Evolutionary conservation across 2,329 filamentous ascomycete genomes (phyloP).

Genomic region (Fusarium sacchari): DNA sequence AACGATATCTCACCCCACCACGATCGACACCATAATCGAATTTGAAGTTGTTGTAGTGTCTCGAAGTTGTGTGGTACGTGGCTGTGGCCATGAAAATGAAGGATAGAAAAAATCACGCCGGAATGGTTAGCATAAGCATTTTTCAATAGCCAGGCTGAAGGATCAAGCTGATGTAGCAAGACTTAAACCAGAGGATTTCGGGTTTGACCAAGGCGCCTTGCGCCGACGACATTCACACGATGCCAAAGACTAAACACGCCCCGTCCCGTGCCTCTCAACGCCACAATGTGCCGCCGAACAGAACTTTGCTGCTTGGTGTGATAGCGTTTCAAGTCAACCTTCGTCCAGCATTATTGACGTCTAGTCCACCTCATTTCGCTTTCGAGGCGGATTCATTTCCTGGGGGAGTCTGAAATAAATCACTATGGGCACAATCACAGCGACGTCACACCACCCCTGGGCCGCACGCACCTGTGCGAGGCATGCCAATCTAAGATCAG

Average conservation of each 20-base stretch:
- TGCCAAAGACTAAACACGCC: constrained; percentile 35
- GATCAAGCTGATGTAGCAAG: neutral
- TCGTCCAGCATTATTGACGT: constrained; percentile 16
- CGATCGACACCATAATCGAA: constrained; percentile 7
- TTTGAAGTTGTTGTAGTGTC: neutral
- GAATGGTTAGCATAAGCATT: neutral
- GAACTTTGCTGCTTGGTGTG: constrained; percentile 34
- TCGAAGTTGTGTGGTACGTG: neutral
- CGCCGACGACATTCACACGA: constrained; percentile 22
- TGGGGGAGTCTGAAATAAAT: constrained; percentile 25
- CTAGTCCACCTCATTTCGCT: constrained; percentile 42
- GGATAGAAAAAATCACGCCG: neutral
- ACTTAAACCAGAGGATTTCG: constrained; percentile 18
- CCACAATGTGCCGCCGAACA: constrained; percentile 22
- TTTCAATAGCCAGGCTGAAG: constrained; percentile 2
- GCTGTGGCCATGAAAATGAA: neutral
- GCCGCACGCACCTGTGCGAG: constrained; percentile 16
- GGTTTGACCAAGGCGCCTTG: constrained; percentile 7
- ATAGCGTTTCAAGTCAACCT: constrained; percentile 35
- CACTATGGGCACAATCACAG: constrained; percentile 16
- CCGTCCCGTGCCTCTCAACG: constrained; percentile 32
- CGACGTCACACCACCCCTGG: constrained; percentile 37
- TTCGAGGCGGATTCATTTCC: constrained; percentile 42
- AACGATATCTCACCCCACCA: constrained; percentile 17
- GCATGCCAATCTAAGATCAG: constrained; percentile 16